phyloP scores from a whole-genome alignment of 176 grass and related monocot species.

The Aegilops umbellulata region DNA sequence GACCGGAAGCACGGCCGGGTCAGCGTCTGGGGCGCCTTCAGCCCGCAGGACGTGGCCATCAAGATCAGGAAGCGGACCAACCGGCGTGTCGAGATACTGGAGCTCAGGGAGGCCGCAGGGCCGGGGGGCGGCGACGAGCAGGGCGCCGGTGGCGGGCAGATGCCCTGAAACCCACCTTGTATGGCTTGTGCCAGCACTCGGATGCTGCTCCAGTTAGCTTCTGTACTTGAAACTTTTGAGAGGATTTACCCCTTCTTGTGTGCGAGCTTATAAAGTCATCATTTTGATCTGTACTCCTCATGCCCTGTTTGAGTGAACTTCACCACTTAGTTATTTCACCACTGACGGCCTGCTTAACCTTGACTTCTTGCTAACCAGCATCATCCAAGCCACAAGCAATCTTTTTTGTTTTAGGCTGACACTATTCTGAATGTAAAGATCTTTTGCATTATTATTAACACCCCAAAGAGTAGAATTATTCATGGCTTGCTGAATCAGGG shows the following conservation, averaged over 20 bases:
- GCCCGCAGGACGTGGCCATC: slow-evolving; percentile 84
- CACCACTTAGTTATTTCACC: not conserved
- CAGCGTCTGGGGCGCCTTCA: slow-evolving; percentile 55
- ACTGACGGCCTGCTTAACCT: not conserved
- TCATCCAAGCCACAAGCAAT: not conserved
- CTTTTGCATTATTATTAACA: not conserved
- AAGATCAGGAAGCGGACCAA: slow-evolving; percentile 87
- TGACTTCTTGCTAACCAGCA: not conserved
- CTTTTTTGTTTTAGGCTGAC: too few relatives aligned
- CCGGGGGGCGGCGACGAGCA: slow-evolving; percentile 1
- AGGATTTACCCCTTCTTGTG: not conserved
- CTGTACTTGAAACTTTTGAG: not conserved
- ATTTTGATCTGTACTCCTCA: not conserved
- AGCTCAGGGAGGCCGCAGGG: slow-evolving; percentile 56
- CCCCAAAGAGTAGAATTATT: not conserved
- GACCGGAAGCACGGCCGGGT: slow-evolving; percentile 84
- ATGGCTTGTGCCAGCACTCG: not conserved
- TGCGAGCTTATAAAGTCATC: not conserved
- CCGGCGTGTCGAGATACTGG: slow-evolving; percentile 79
- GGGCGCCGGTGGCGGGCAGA: not conserved
- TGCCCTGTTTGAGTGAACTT: not conserved
- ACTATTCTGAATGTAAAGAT: not conserved
- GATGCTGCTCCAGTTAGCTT: not conserved
- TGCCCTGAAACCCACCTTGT: slow-evolving; percentile 5
- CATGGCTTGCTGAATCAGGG: not conserved